These are phyloP conservation scores for Candida nemodendra DNA, from an alignment of 805 yeast species.

Conservation along the genomic window DNA sequence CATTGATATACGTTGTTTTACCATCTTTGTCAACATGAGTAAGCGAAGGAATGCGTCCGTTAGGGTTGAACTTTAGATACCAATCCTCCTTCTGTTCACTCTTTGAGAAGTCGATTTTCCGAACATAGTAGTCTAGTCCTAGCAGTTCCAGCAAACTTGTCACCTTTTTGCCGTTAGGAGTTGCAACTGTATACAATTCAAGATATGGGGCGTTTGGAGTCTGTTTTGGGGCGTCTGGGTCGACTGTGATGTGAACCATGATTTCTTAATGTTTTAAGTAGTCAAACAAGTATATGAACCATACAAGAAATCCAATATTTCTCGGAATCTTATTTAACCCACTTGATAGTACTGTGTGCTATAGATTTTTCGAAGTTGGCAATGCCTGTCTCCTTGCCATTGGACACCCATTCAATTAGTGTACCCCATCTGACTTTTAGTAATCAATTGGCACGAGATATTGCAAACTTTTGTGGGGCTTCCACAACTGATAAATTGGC, in stretches of 20 bases:
- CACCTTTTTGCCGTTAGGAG: constrained; percentile 48
- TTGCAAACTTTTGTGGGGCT: no score
- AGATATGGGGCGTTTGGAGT: constrained; percentile 39
- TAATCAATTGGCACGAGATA: no score
- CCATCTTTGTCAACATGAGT: constrained; percentile 41
- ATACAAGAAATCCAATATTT: no score
- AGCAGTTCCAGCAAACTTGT: constrained; percentile 41
- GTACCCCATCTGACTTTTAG: no score
- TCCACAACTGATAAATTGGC: no score
- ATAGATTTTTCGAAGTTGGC: no score
- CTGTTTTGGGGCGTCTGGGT: constrained; percentile 35
- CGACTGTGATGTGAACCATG: constrained; percentile 34
- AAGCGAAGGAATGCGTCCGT: constrained; percentile 63
- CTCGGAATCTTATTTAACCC: no score
- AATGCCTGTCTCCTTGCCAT: no score
- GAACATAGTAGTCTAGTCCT: constrained; percentile 40
- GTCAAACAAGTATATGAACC: neutral
- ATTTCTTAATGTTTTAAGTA: neutral
- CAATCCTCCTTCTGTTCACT: constrained; percentile 54
- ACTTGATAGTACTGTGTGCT: no score
- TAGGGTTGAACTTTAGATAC: constrained; percentile 57
- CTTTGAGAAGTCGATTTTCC: constrained; percentile 40
- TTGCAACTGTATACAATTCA: constrained; percentile 41
- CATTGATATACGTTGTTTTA: constrained; percentile 45
- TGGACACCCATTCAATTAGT: no score